A percentile compares a stretch with the other conserved stretches of the same genome.
Conservation (phyloP, 768 basidiomycete species). For the Mycena epipterygia region DNA sequence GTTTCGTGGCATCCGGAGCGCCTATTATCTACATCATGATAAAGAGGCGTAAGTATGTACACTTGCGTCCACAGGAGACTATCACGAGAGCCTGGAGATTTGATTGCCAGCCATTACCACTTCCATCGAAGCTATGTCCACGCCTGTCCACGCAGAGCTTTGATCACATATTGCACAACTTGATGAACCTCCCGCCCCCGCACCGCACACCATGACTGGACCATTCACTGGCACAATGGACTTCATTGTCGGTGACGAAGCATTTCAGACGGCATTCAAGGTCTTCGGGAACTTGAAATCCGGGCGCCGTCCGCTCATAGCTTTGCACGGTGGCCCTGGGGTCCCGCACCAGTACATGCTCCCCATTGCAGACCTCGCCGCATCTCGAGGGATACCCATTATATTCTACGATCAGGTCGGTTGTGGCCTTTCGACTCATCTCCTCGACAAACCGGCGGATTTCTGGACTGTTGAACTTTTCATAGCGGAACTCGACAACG, state of each 20-base stretch:
- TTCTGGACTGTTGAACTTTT: constrained; percentile 64
- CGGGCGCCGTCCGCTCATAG: constrained; percentile 49
- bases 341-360: constrained; percentile 27
- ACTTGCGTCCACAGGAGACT: too few species aligned
- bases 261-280: constrained; percentile 61
- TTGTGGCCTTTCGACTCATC: constrained; percentile 61
- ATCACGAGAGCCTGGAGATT: too few species aligned
- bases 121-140: too few species aligned
- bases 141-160: too few species aligned
- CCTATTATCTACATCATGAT: too few species aligned
- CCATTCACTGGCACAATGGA: too few species aligned
- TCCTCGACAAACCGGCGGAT: constrained; percentile 53
- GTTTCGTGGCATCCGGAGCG: too few species aligned
- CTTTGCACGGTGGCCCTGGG: constrained; percentile 63
- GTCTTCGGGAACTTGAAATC: constrained; percentile 54
- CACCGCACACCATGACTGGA: too few species aligned
- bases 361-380: constrained; percentile 24
- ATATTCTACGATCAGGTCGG: constrained; percentile 68
- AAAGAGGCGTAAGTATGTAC: too few species aligned
- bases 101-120: too few species aligned
- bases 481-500: constrained; percentile 60
- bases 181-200: too few species aligned
- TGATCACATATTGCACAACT: too few species aligned
- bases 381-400: constrained; percentile 51
- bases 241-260: constrained; percentile 37